Percentiles rank a stretch among this genome's conserved stretches.
Conservation (phyloP, 1,284 basidiomycete species). For the Peniophora sp. region DNA sequence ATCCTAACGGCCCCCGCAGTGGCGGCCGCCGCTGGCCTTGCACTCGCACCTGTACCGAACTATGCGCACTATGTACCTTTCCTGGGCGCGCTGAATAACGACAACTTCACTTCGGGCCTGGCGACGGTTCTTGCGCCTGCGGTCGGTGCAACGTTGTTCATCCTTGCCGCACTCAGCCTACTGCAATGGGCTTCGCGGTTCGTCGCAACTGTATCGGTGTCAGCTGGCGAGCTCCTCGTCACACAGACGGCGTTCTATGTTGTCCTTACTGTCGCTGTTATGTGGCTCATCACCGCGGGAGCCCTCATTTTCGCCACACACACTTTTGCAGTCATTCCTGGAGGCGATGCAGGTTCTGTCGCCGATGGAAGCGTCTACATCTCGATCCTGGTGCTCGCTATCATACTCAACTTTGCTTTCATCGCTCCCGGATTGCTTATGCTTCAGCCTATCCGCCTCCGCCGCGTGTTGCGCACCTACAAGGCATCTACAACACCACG, state of each 20-base stretch:
- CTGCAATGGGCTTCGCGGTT: slow-evolving; percentile 7
- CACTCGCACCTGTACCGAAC: slow-evolving; percentile 60
- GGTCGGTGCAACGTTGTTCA: slow-evolving; percentile 49
- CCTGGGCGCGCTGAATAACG: slow-evolving; percentile 41
- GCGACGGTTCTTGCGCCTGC: slow-evolving; percentile 63
- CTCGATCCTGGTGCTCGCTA: slow-evolving; percentile 50
- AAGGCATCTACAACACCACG: slow-evolving; percentile 62
- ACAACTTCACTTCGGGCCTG: slow-evolving; percentile 51
- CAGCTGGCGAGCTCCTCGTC: slow-evolving; percentile 46
- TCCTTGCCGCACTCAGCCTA: slow-evolving; percentile 22
- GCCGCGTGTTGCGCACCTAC: slow-evolving; percentile 45
- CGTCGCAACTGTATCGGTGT: slow-evolving; percentile 58
- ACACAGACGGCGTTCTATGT: slow-evolving; percentile 67
- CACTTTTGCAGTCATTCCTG: slow-evolving; percentile 12
- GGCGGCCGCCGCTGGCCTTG: slow-evolving; percentile 60
- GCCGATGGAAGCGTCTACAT: slow-evolving; percentile 70
- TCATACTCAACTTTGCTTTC: slow-evolving; percentile 62
- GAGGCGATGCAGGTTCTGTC: slow-evolving; percentile 36
- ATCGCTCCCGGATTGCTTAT: slow-evolving; percentile 63
- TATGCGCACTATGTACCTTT: slow-evolving; percentile 64
- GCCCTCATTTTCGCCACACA: slow-evolving; percentile 50
- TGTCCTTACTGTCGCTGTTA: slow-evolving; percentile 41
- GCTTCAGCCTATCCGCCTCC: slow-evolving; percentile 59
- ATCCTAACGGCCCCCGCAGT: slow-evolving; percentile 30
- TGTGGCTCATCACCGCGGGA: slow-evolving; percentile 62